Base-by-base conservation (phyloP, 1,284 basidiomycete genomes). In the Inonotus hispidus region DNA sequence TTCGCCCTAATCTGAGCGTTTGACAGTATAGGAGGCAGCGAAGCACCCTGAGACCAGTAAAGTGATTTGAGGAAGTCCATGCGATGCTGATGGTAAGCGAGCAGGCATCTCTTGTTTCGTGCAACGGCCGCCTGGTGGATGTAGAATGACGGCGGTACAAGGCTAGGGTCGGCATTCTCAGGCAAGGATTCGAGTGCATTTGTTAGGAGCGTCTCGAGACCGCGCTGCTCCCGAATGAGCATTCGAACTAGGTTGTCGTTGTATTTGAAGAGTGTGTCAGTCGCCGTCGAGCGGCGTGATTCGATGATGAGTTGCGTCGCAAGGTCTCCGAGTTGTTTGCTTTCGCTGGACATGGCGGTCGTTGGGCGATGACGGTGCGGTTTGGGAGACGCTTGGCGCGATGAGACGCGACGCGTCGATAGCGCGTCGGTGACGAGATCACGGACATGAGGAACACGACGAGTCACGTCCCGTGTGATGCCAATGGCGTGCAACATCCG, bases 41-140 rank as follows among this genome's bases (percentile, higher is more conserved):
- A 88, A n/a, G 92, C 95, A n/a, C 93, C 94, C 13, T 85, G 83
- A n/a, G 84, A 77, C 95, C 95, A 98, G 74, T 93, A 96, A 74
- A 92, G 81, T 68, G 90, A 86, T 66, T 87, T 83, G 59, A 98
- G 83, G 61, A 86, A 85, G 68, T 93, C 88, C 46, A 93, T 74
- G 35, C 96, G 84, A 71, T 92, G 89, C 32, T 83, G 77, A 71
- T 98, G 92, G 75, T 98, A 99, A 1, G 93, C 93, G 39, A 98
- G 83, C 6, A 98, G 80, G 71, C 93, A 94, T 14, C 96, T 88
- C 72, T 97, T 96, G 79, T 98, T 97, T 65, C 94, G 84, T 50
- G 87, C 80, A 64, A 95, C 89, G 27, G 92, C 85, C 7, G 95
- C 89, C 72, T 97, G 93, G 69, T 91, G 87, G 67, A 98, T 84